phyloP scores from a whole-genome alignment of 345 rosid species.

The Eucalyptus globulus region DNA sequence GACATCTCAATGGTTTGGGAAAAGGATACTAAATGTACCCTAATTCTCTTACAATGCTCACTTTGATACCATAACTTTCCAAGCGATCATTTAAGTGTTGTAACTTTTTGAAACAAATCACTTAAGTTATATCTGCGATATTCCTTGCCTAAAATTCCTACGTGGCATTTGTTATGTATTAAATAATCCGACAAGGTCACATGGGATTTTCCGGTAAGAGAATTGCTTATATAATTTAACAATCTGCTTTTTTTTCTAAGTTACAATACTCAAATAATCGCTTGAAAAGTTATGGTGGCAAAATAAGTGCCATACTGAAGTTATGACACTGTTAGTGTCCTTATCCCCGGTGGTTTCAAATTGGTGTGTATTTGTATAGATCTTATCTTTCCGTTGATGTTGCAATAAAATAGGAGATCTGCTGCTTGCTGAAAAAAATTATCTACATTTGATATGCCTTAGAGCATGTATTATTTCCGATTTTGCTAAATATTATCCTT shows the following conservation, averaged over 20 bases:
- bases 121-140: neutral
- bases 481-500: neutral
- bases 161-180: neutral
- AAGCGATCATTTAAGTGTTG: neutral
- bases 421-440: neutral
- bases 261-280: neutral
- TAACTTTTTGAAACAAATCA: neutral
- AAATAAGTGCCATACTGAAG: neutral
- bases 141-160: neutral
- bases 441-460: neutral
- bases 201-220: neutral
- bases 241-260: neutral
- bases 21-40: neutral
- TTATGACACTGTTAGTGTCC: neutral
- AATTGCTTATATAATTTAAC: neutral
- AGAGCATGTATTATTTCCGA: neutral
- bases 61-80: neutral
- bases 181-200: neutral
- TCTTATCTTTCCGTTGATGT: neutral
- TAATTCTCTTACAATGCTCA: neutral
- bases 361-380: neutral
- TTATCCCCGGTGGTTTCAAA: neutral
- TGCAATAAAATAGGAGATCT: neutral
- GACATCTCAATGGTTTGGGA: neutral
- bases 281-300: neutral